Percentiles rank a stretch among this genome's conserved stretches.
These are phyloP conservation scores for Austroboletus eburneus DNA, from an alignment of 768 basidiomycete species.

Conservation along the genomic window DNA sequence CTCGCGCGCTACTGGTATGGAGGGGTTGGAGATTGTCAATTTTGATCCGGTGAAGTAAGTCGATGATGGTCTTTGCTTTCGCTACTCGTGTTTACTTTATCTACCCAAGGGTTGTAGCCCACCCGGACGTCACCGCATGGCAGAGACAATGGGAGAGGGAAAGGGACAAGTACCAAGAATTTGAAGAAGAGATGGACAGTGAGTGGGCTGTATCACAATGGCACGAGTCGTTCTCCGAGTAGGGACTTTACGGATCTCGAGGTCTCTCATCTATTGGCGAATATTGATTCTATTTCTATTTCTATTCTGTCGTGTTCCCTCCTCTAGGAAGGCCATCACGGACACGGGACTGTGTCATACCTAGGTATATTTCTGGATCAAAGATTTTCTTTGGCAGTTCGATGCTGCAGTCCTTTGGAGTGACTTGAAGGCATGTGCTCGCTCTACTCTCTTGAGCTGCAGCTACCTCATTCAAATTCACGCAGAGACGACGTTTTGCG, in stretches of 20 bases:
- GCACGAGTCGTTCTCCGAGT: constrained; percentile 25
- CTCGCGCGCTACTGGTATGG: constrained; percentile 39
- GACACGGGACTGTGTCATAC: too few relatives aligned
- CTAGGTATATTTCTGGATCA: too few relatives aligned
- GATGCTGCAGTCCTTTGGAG: too few relatives aligned
- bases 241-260: background rate
- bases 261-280: too few relatives aligned
- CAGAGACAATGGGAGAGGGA: constrained; percentile 26
- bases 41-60: constrained; percentile 33
- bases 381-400: too few relatives aligned
- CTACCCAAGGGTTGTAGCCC: constrained; percentile 32
- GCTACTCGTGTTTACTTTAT: background rate
- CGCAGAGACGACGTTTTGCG: too few relatives aligned
- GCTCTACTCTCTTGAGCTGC: too few relatives aligned
- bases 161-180: constrained; percentile 21
- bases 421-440: too few relatives aligned
- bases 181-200: constrained; percentile 35
- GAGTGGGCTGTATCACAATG: constrained; percentile 30
- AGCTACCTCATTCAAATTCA: too few relatives aligned
- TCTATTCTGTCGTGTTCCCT: too few relatives aligned
- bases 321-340: too few relatives aligned
- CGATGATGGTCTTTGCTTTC: background rate
- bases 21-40: constrained; percentile 36
- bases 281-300: too few relatives aligned
- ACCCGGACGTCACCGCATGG: constrained; percentile 33